Percentiles rank a stretch among this genome's conserved stretches.
Conservation (phyloP, 2,329 filamentous ascomycete species). For the Verticillium longisporum region DNA sequence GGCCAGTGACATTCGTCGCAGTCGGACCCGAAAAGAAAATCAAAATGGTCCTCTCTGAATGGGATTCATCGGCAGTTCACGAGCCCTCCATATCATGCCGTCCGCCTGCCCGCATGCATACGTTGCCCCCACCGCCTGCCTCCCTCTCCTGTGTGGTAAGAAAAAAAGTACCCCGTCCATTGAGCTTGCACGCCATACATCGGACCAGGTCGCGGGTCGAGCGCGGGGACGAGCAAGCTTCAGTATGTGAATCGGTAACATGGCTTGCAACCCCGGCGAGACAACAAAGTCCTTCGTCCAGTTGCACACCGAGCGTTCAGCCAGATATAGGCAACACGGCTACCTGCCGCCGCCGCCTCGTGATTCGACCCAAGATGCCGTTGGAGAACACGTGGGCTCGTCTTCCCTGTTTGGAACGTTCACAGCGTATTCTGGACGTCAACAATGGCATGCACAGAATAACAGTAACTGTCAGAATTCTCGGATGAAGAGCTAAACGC, state of each 20-base stretch:
- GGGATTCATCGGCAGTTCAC: background rate
- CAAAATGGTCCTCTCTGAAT: background rate
- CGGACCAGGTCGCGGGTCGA: background rate
- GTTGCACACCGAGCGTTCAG: background rate
- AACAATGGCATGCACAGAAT: background rate
- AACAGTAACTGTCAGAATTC: background rate
- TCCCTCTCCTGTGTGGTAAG: background rate
- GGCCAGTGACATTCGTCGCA: too few species aligned
- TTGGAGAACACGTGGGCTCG: background rate
- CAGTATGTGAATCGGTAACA: background rate
- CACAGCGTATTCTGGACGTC: too few species aligned
- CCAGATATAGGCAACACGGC: background rate
- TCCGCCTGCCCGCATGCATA: background rate
- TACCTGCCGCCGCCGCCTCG: background rate
- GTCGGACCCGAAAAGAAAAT: too few species aligned
- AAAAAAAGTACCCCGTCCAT: background rate
- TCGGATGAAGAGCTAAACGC: background rate
- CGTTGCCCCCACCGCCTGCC: too few species aligned
- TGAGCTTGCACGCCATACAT: background rate
- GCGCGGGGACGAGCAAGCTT: background rate
- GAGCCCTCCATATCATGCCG: background rate
- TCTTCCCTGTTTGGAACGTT: too few species aligned
- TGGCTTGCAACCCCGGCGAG: background rate
- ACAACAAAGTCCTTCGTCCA: background rate
- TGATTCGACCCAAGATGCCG: background rate